Conservation (phyloP, 169 alveolate genomes). For the Eimeria acervulina region DNA sequence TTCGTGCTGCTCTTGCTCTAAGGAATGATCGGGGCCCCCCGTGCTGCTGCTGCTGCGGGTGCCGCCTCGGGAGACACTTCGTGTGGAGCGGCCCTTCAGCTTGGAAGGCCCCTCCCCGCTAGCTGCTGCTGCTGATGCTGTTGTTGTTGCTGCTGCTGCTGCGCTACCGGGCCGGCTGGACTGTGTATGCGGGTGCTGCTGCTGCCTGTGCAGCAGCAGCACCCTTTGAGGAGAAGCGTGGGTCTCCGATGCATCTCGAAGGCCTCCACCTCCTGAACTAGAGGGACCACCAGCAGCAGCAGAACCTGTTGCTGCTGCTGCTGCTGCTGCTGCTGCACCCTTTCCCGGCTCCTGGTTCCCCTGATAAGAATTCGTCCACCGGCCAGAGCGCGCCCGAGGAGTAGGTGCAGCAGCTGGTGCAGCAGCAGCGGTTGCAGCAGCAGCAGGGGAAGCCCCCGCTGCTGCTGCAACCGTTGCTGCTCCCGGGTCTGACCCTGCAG, state of each 20-base stretch:
- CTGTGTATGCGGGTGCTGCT: neutral
- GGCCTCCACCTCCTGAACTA: slow-evolving; percentile 1
- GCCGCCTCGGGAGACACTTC: slow-evolving; percentile 23
- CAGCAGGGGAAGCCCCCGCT: neutral
- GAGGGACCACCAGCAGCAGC: neutral
- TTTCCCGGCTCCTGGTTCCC: slow-evolving; percentile 5
- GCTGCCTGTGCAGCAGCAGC: slow-evolving; percentile 18
- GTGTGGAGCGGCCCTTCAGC: slow-evolving; percentile 7
- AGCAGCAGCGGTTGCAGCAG: slow-evolving; percentile 2
- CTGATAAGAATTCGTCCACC: slow-evolving; percentile 11
- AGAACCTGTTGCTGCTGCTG: neutral
- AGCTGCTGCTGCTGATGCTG: neutral
- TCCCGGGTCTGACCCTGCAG: slow-evolving; percentile 4
- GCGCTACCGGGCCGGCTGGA: slow-evolving; percentile 28
- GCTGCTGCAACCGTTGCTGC: slow-evolving; percentile 7
- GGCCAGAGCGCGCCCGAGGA: slow-evolving; percentile 39
- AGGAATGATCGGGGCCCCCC: slow-evolving; percentile 2
- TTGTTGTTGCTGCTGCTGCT: neutral
- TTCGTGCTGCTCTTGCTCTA: neutral
- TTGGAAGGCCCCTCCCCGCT: neutral
- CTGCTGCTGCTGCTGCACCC: neutral
- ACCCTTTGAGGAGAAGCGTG: neutral
- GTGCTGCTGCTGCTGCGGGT: slow-evolving; percentile 41
- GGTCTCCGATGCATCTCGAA: neutral
- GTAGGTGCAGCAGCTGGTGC: neutral